Base-by-base conservation (phyloP, 768 basidiomycete genomes). In the Hygrophoropsis aurantiaca region DNA sequence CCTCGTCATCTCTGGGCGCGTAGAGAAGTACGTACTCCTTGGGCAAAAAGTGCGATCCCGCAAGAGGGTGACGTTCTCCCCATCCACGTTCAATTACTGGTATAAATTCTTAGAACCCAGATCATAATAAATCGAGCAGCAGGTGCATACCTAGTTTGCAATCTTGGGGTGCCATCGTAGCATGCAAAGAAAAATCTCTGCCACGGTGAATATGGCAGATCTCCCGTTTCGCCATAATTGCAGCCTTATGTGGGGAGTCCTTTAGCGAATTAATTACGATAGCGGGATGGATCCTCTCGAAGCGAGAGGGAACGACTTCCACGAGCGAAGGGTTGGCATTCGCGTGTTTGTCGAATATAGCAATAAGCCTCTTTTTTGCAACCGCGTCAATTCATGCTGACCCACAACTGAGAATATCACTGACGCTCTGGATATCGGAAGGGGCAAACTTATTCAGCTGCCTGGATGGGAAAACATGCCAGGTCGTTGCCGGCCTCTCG, bases 51-150 rank as follows among this genome's bases (percentile, higher is more conserved):
- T 58, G 10, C 4, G 39, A 16, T 4, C 60, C 55, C 43, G 53
- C 54, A 16, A 64, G 33, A 13, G 59, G 57, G 41, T 66, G 64
- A 11, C 64, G 44, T 41, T 66, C 58, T 15, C 56, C 63, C 61
- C 64, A 64, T 21, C 62, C 60, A 9, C 47, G 38, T 32, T 61
- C 60, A 40, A 62, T 58, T 4, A 55, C 60, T 61, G 25, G 7
- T 9, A 5, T n/a, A 5, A 23, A 6, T 18, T 11, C 18, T 25
- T 33, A 20, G 8, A 40, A 33, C 36, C 16, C 20, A 11, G 26
- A 11, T 21, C 3, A 19, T 30, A 13, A 13, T 7, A 6, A 13
- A 13, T 30, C 6, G 13, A 30, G 13, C 7, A 30, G 13, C 27
- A 7, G 27, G 13, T 30, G 50, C 61, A 6, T 27, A 60, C 59